phyloP scores from a whole-genome alignment of 2,329 filamentous ascomycete species.

The Ceratocystis eucalypticola region DNA sequence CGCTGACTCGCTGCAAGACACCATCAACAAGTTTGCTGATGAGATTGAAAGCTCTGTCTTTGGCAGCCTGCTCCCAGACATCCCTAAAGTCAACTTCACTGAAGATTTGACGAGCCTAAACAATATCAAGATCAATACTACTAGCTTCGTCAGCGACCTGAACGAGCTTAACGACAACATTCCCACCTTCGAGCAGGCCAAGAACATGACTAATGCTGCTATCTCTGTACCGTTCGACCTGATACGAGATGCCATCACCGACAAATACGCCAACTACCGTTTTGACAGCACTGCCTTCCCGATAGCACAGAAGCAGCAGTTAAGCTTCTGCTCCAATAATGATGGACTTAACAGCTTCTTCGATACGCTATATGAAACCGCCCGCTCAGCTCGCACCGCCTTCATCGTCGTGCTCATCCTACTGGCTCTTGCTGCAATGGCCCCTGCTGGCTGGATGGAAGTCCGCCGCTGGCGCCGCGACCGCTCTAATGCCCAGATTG shows the following conservation, averaged over 20 bases:
- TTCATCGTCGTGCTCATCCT: slow-evolving; percentile 64
- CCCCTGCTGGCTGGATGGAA: slow-evolving; percentile 70
- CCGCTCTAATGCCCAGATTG: slow-evolving; percentile 52
- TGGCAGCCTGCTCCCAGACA: slow-evolving; percentile 34
- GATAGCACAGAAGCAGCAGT: slow-evolving; percentile 64
- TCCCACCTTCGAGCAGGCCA: slow-evolving; percentile 69
- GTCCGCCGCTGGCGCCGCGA: slow-evolving; percentile 62
- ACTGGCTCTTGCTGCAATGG: slow-evolving; percentile 56
- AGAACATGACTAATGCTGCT: slow-evolving; percentile 64
- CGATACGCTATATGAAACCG: slow-evolving; percentile 50
- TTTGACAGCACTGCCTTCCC: slow-evolving; percentile 72
- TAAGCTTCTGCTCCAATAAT: slow-evolving; percentile 83
- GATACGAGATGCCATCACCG: slow-evolving; percentile 59
- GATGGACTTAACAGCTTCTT: slow-evolving; percentile 77
- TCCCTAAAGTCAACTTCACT: slow-evolving; percentile 49
- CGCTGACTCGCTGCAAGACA: slow-evolving; percentile 35
- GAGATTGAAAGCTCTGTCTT: slow-evolving; percentile 35
- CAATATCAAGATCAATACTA: slow-evolving; percentile 52
- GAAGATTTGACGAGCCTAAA: slow-evolving; percentile 52
- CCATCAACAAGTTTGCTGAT: slow-evolving; percentile 37
- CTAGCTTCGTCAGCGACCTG: slow-evolving; percentile 54
- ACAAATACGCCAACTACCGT: slow-evolving; percentile 55
- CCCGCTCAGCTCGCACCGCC: slow-evolving; percentile 54
- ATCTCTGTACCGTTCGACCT: slow-evolving; percentile 70
- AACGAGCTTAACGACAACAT: slow-evolving; percentile 62